These are phyloP conservation scores for Saccharomycopsis sp. DNA, from an alignment of 805 yeast species.

Conservation along the genomic window DNA sequence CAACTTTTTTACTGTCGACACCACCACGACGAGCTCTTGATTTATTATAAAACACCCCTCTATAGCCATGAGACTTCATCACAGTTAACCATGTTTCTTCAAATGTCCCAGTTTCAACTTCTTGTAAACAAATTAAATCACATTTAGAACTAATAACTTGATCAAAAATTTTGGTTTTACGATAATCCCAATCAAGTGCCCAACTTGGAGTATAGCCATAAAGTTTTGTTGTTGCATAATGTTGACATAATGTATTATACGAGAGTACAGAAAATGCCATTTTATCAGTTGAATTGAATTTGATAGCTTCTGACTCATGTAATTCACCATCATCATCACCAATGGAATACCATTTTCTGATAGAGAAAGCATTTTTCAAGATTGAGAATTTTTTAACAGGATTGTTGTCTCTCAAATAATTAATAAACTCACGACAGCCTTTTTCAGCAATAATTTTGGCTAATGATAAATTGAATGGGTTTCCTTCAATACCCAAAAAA, in stretches of 20 bases:
- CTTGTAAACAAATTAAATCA: constrained; percentile 88
- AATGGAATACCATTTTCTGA: constrained; percentile 70
- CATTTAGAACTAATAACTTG: constrained; percentile 58
- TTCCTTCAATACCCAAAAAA: constrained; percentile 89
- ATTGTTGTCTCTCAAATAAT: constrained; percentile 66
- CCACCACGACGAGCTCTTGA: constrained; percentile 81
- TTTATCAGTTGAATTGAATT: constrained; percentile 23
- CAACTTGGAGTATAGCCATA: constrained; percentile 94
- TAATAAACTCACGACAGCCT: constrained; percentile 77
- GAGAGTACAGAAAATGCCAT: constrained; percentile 66
- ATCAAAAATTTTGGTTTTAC: constrained; percentile 64
- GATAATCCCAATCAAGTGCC: constrained; percentile 92
- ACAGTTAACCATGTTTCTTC: constrained; percentile 81
- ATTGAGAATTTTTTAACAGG: constrained; percentile 45
- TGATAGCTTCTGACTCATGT: constrained; percentile 23
- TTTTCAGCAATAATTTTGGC: constrained; percentile 63
- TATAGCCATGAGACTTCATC: constrained; percentile 65
- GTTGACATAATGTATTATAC: constrained; percentile 90
- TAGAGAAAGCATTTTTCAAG: constrained; percentile 1
- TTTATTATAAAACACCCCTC: constrained; percentile 74
- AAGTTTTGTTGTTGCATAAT: constrained; percentile 85
- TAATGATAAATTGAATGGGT: constrained; percentile 59
- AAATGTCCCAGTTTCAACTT: constrained; percentile 79
- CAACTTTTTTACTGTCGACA: constrained; percentile 78
- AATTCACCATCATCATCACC: constrained; percentile 71